Percentiles rank a stretch among this genome's conserved stretches.
Conservation (phyloP, 2,329 filamentous ascomycete species). For the Aaosphaeria arxii region DNA sequence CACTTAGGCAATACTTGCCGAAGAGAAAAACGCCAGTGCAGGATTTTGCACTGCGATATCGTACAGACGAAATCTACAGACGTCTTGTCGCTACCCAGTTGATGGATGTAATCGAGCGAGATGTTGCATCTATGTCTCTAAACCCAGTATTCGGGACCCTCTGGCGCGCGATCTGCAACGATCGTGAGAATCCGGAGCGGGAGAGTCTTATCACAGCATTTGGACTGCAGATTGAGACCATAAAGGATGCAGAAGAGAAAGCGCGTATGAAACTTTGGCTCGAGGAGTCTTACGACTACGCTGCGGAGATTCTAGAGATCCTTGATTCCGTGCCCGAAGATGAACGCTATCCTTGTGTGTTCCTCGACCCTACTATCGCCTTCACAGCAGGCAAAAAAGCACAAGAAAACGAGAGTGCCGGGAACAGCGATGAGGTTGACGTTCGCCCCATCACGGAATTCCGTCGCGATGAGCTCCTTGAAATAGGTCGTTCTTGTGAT, state of each 20-base stretch:
- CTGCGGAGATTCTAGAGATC: conserved; percentile 40
- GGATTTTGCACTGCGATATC: conserved; percentile 39
- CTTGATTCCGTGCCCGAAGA: conserved; percentile 38
- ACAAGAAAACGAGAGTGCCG: conserved; percentile 12
- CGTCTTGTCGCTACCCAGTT: conserved; percentile 40
- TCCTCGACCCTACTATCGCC: conserved; percentile 48
- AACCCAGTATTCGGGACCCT: conserved; percentile 52
- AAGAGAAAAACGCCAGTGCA: conserved; percentile 22
- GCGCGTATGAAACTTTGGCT: conserved; percentile 47
- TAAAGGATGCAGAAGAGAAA: conserved; percentile 34
- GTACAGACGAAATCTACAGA: conserved; percentile 38
- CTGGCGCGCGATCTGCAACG: conserved; percentile 51
- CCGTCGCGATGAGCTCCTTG: conserved; percentile 48
- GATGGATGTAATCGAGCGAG: conserved; percentile 42
- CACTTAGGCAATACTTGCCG: conserved; percentile 32
- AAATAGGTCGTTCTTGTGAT: conserved; percentile 53
- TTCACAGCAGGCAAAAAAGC: conserved; percentile 8
- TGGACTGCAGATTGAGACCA: conserved; percentile 37
- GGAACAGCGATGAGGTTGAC: conserved; percentile 2
- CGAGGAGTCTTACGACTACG: conserved; percentile 51
- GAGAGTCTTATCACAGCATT: conserved; percentile 45
- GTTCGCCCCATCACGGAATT: conserved; percentile 33
- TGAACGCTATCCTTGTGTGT: conserved; percentile 48
- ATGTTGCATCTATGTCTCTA: conserved; percentile 45
- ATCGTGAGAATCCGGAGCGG: conserved; percentile 41